phyloP scores from a whole-genome alignment of 805 yeast species.

The Debaryomyces prosopidis region DNA sequence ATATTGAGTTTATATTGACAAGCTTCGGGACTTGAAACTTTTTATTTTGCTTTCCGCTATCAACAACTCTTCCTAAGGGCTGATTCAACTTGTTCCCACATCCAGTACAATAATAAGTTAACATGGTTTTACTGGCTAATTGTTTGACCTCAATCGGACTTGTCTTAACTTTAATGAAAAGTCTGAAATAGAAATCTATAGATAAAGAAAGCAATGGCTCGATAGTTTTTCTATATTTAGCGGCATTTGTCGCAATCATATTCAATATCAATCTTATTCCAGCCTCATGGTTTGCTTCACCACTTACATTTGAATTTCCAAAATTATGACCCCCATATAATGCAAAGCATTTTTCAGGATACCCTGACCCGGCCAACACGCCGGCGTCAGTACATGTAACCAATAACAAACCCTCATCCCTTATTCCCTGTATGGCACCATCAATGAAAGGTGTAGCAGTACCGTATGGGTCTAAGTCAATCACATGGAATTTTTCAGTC shows the following conservation, averaged over 20 bases:
- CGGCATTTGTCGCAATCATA: conserved; percentile 79
- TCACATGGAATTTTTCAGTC: conserved; percentile 65
- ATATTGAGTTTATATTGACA: conserved; percentile 52
- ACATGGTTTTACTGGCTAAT: conserved; percentile 72
- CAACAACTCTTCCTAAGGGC: conserved; percentile 63
- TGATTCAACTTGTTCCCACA: conserved; percentile 77
- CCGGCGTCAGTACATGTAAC: conserved; percentile 97
- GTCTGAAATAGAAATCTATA: conserved; percentile 89
- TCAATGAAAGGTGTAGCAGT: conserved; percentile 96
- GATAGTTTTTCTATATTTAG: conserved; percentile 80
- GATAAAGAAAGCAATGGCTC: conserved; percentile 86
- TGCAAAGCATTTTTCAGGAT: conserved; percentile 96
- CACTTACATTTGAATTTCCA: conserved; percentile 50
- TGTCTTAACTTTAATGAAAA: conserved; percentile 74
- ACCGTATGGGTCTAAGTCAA: conserved; percentile 97
- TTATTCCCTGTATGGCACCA: conserved; percentile 81
- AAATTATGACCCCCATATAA: conserved; percentile 90
- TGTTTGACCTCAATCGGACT: conserved; percentile 83
- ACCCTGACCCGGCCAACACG: conserved; percentile 92
- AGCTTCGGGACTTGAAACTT: conserved; percentile 56
- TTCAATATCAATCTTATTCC: conserved; percentile 84
- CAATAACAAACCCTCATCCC: conserved; percentile 79
- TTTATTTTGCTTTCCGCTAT: conserved; percentile 35
- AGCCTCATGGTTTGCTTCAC: conserved; percentile 87
- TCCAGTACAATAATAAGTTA: conserved; percentile 81